These are phyloP conservation scores for Saccharomyces pastorianus DNA, from an alignment of 1,139 yeast species.

Conservation along the genomic window DNA sequence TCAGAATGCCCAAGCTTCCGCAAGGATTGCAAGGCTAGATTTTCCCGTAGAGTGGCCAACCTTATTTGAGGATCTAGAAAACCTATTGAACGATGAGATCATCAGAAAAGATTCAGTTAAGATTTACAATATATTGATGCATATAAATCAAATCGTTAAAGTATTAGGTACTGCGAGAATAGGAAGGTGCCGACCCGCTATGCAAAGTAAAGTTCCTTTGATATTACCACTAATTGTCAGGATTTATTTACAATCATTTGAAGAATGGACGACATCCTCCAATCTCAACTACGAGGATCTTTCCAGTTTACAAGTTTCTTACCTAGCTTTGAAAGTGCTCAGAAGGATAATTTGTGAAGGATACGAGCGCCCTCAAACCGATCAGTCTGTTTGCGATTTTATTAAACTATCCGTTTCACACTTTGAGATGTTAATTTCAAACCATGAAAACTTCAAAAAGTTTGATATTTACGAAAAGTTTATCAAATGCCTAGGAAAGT, in stretches of 20 bases:
- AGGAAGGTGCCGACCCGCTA: conserved; percentile 71
- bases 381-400: conserved; percentile 49
- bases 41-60: conserved; percentile 85
- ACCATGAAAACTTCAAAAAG: conserved; percentile 46
- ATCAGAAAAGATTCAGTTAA: conserved; percentile 41
- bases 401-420: conserved; percentile 51
- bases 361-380: conserved; percentile 57
- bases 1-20: conserved; percentile 78
- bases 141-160: conserved; percentile 72
- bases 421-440: conserved; percentile 46
- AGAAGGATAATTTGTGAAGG: conserved; percentile 74
- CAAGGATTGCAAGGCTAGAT: conserved; percentile 72
- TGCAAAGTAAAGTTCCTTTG: conserved; percentile 63
- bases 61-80: conserved; percentile 57
- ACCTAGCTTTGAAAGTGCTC: conserved; percentile 64
- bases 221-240: conserved; percentile 52
- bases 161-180: conserved; percentile 65
- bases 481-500: conserved; percentile 66
- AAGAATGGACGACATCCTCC: conserved; percentile 46
- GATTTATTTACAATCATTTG: conserved; percentile 52
- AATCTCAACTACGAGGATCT: conserved; percentile 27
- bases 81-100: conserved; percentile 39
- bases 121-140: conserved; percentile 53
- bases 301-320: conserved; percentile 54
- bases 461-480: conserved; percentile 58